A percentile compares a stretch with the other conserved stretches of the same genome.
Evolutionary conservation across 1,284 basidiomycete genomes (phyloP).

Genomic region (Apiotrichum gamsii): DNA sequence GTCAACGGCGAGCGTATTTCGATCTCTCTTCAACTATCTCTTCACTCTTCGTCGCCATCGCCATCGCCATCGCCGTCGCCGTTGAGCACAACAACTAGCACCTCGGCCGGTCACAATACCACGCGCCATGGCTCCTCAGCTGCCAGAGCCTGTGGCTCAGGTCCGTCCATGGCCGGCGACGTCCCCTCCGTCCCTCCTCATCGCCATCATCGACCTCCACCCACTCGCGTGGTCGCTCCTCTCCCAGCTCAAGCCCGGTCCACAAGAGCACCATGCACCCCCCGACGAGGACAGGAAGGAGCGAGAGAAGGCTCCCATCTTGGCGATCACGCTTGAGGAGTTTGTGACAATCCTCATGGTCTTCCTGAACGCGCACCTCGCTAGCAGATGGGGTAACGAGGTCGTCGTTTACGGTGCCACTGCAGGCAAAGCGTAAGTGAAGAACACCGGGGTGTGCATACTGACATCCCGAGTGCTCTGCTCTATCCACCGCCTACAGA

Average conservation of each 20-base stretch:
- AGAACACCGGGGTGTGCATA: no score
- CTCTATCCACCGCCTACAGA: constrained; percentile 42
- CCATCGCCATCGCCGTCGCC: no score
- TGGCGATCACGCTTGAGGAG: constrained; percentile 57
- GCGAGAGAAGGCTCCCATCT: constrained; percentile 23
- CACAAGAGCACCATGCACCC: neutral
- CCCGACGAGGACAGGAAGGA: constrained; percentile 6
- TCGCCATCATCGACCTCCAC: constrained; percentile 74
- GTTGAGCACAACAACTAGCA: no score
- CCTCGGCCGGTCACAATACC: no score
- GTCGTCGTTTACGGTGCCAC: constrained; percentile 85
- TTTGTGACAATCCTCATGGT: constrained; percentile 78
- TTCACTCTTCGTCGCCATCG: no score
- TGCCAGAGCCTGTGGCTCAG: neutral
- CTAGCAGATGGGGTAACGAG: constrained; percentile 82
- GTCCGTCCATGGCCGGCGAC: constrained; percentile 15
- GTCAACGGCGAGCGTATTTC: no score
- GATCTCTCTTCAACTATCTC: no score
- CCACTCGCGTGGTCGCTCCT: constrained; percentile 71
- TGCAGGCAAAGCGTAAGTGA: constrained; percentile 58
- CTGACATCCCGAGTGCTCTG: constrained; percentile 23
- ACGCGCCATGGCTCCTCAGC: neutral
- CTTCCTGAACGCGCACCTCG: constrained; percentile 88
- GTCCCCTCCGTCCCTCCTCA: constrained; percentile 59
- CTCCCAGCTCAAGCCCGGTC: constrained; percentile 27